Evolutionary conservation across 106 monocot genomes (phyloP), one percentile per base, ranked within the genome.

Genomic region (Allium fistulosum): DNA sequence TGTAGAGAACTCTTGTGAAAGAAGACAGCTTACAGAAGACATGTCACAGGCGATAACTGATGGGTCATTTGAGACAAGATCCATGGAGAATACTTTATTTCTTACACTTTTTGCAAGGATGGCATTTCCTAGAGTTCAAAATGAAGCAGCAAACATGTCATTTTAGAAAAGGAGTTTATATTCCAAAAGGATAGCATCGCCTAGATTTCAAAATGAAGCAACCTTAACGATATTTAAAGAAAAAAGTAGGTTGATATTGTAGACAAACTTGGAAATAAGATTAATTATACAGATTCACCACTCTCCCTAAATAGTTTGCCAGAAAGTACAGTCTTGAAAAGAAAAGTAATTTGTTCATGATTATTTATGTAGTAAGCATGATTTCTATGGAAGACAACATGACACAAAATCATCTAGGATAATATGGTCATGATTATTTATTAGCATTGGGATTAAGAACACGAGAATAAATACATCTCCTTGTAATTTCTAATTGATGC

Each of bases 31-130:
- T 64, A 73, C 53, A 65, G 63, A 64, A 74, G 97, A 81, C 97
- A 97, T 97, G 69, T 97, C 97, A 69, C 97, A 97, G 69, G 89
- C 87, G 74, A 97, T 97, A 58, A 97, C 97, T 71, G 87, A 97
- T 74, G 89, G 97, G 49, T 88, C 80, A 47, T 66, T 81, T 71
- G 97, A 78, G 70, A 97, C 97, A 72, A 97, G 89, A 79, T 97
- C 97, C 62, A 97, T 81, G 65, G 97, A 97, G 70, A 83, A 92
- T 12, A 97, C 97, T 77, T 97, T 85, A 26, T 97, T 97, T 67
- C 85, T 84, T 59, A 97, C 82, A 79, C 61, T 89, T 77, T 61
- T 89, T 11, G 92, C 89, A 72, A 97, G 81, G 66, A 51, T 77
- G 46, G 92, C 97, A 92, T 81, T 81, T 13, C 97, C 97, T 97